Percentiles rank a stretch among this genome's conserved stretches.
phyloP scores from a whole-genome alignment of 805 yeast species.

The Ogataea methylovora region DNA sequence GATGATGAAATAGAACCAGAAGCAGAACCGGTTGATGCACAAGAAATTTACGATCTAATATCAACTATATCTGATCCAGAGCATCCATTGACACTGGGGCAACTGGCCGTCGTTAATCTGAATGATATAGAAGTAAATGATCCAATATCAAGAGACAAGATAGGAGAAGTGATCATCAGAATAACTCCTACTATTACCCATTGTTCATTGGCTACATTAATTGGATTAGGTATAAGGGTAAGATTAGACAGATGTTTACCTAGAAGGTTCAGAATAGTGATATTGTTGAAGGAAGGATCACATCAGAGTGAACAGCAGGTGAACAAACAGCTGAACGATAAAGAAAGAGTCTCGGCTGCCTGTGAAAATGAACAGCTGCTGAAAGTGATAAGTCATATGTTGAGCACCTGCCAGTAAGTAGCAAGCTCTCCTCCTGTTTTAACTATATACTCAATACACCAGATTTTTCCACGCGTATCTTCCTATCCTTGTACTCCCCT shows the following conservation, averaged over 20 bases:
- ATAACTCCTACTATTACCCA: conserved; percentile 98
- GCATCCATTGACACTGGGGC: conserved; percentile 92
- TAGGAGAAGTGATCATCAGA: conserved; percentile 70
- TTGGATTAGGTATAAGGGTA: conserved; percentile 91
- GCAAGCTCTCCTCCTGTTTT: not conserved
- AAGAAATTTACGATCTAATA: conserved; percentile 82
- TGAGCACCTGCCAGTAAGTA: conserved; percentile 62
- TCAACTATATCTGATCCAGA: conserved; percentile 93
- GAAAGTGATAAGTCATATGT: conserved; percentile 88
- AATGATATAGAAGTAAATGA: conserved; percentile 69
- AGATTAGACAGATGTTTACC: conserved; percentile 86
- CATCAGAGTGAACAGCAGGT: conserved; percentile 96
- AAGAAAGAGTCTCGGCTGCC: conserved; percentile 97
- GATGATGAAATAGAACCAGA: conserved; percentile 11
- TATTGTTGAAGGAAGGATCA: conserved; percentile 80
- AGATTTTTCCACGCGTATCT: conserved; percentile 5
- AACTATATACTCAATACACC: not conserved
- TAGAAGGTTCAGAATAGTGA: conserved; percentile 70
- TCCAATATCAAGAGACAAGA: conserved; percentile 39
- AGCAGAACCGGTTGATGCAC: conserved; percentile 70
- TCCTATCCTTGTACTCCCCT: not conserved
- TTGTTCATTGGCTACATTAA: conserved; percentile 91
- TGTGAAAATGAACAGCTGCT: conserved; percentile 92
- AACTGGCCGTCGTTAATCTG: conserved; percentile 85
- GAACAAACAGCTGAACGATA: conserved; percentile 92